Evolutionary conservation across 2,329 filamentous ascomycete genomes (phyloP).

Genomic region (Exophiala bonariae): DNA sequence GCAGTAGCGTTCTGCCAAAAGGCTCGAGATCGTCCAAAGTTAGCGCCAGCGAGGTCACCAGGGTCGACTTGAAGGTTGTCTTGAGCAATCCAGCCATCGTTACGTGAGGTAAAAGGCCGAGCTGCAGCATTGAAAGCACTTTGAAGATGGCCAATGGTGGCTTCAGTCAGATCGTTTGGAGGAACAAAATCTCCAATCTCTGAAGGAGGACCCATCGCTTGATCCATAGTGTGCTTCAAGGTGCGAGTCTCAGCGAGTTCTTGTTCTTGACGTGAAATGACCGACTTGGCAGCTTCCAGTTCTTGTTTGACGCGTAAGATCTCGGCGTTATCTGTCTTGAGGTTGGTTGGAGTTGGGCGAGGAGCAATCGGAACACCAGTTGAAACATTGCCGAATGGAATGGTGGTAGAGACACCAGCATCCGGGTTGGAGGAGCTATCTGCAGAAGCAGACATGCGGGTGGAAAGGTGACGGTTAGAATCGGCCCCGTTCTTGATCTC

Average conservation of each 20-base stretch:
- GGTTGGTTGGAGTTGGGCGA: slow-evolving; percentile 16
- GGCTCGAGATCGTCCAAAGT: slow-evolving; percentile 37
- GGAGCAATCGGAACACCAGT: slow-evolving; percentile 22
- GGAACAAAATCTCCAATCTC: slow-evolving; percentile 49
- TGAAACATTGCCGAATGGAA: background rate
- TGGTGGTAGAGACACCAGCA: background rate
- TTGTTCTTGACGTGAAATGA: slow-evolving; percentile 61
- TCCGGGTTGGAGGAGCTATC: slow-evolving; percentile 34
- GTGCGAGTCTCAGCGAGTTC: slow-evolving; percentile 61
- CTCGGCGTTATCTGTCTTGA: slow-evolving; percentile 45
- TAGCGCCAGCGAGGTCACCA: slow-evolving; percentile 42
- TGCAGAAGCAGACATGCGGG: background rate
- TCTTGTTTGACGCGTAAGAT: slow-evolving; percentile 58
- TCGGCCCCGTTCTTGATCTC: slow-evolving; percentile 36
- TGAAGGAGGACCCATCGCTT: slow-evolving; percentile 55
- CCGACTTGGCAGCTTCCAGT: slow-evolving; percentile 56
- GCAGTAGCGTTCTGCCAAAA: slow-evolving; percentile 31
- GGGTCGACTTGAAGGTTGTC: slow-evolving; percentile 48
- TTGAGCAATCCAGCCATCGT: slow-evolving; percentile 44
- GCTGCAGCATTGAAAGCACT: slow-evolving; percentile 54
- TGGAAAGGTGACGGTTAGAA: slow-evolving; percentile 14
- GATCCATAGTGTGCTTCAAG: slow-evolving; percentile 62
- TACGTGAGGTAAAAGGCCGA: slow-evolving; percentile 41
- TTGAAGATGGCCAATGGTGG: slow-evolving; percentile 51
- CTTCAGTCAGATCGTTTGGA: slow-evolving; percentile 50